Percentiles rank a stretch among this genome's conserved stretches.
phyloP scores from a whole-genome alignment of 306 rosid species.

The Vicia sativa region DNA sequence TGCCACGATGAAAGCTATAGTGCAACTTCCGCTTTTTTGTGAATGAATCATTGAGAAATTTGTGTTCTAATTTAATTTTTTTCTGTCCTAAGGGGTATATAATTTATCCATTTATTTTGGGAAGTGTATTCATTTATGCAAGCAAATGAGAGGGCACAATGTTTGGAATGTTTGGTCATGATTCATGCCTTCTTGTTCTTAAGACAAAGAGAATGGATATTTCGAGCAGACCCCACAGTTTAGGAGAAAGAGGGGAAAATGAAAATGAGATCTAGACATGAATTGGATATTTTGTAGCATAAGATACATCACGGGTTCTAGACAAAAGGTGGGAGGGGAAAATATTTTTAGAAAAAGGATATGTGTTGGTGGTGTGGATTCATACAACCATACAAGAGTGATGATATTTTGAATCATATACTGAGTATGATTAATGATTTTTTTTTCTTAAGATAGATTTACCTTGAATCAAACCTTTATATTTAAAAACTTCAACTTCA shows the following conservation, averaged over 20 bases:
- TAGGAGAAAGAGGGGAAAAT: conserved; percentile 5
- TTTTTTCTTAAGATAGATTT: too few relatives aligned
- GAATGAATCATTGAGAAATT: background rate
- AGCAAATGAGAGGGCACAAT: conserved; percentile 29
- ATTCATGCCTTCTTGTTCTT: conserved; percentile 30
- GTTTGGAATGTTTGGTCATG: too few relatives aligned
- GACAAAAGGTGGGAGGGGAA: conserved; percentile 25
- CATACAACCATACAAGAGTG: conserved; percentile 1
- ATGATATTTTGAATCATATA: conserved; percentile 24
- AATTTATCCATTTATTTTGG: conserved; percentile 31
- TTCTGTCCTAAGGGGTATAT: background rate
- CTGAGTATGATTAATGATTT: too few relatives aligned
- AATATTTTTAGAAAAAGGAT: background rate
- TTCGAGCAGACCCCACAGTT: conserved; percentile 39
- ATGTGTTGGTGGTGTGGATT: conserved; percentile 27
- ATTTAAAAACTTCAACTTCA: too few relatives aligned
- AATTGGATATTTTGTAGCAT: conserved; percentile 42
- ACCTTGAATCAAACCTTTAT: too few relatives aligned
- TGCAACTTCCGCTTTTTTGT: too few relatives aligned
- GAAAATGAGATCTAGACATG: conserved; percentile 13
- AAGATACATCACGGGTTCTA: conserved; percentile 34
- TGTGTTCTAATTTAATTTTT: background rate
- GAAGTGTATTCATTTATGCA: conserved; percentile 30
- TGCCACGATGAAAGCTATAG: too few relatives aligned
- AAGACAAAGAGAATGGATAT: conserved; percentile 24